These are phyloP conservation scores for Geosmithia flava DNA, from an alignment of 2,329 filamentous ascomycete species.

Conservation along the genomic window DNA sequence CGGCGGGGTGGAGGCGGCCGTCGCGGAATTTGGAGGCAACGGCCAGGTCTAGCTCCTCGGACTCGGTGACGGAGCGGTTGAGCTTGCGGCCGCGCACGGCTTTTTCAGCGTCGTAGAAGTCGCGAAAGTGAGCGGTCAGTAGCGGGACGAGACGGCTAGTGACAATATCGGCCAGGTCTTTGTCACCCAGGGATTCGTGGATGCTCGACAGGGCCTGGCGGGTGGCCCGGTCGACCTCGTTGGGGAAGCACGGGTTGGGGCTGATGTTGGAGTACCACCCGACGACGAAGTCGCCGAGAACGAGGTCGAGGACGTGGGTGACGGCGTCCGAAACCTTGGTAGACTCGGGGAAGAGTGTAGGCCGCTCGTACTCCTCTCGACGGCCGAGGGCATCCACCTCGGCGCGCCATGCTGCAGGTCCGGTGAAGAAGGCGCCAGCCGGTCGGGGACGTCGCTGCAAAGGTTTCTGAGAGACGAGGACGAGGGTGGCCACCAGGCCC, in stretches of 20 bases:
- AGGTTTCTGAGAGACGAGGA: conserved; percentile 38
- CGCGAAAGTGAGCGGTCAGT: conserved; percentile 74
- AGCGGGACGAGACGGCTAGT: conserved; percentile 79
- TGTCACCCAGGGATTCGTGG: conserved; percentile 56
- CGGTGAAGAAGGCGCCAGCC: conserved; percentile 45
- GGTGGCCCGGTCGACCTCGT: conserved; percentile 75
- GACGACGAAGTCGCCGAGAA: conserved; percentile 73
- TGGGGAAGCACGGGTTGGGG: conserved; percentile 63
- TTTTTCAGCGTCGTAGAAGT: conserved; percentile 84
- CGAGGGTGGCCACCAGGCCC: conserved; percentile 42
- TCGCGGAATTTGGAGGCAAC: conserved; percentile 91
- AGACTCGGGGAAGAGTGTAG: conserved; percentile 63
- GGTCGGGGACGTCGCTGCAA: conserved; percentile 26
- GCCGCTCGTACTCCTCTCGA: conserved; percentile 53
- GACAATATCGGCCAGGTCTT: conserved; percentile 75
- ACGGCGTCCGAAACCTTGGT: conserved; percentile 68
- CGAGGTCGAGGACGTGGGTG: conserved; percentile 64
- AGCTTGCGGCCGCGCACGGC: conserved; percentile 78
- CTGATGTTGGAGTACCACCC: conserved; percentile 88
- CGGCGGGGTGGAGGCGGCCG: conserved; percentile 79
- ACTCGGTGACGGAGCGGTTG: conserved; percentile 84
- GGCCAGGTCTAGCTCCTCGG: conserved; percentile 87
- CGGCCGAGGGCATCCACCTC: conserved; percentile 56
- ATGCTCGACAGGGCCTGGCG: conserved; percentile 60
- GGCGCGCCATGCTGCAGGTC: conserved; percentile 50